A percentile compares a stretch with the other conserved stretches of the same genome.
Evolutionary conservation across 805 yeast species (phyloP).

Genomic region (Candida parachauliodes): DNA sequence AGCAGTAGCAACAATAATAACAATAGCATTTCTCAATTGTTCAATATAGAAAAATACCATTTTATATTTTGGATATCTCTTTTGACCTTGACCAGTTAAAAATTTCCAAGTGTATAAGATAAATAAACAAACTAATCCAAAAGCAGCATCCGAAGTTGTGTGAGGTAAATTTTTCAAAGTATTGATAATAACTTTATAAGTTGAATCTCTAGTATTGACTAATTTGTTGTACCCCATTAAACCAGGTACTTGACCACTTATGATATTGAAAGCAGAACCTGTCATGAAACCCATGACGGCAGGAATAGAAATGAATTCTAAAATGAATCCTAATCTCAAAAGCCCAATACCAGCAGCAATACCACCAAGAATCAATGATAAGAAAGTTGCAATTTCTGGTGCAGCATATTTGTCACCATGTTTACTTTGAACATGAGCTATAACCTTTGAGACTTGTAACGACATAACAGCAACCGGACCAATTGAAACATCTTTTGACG

Average conservation of each 20-base stretch:
- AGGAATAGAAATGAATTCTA: constrained; percentile 85
- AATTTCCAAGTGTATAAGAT: constrained; percentile 73
- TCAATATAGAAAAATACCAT: constrained; percentile 63
- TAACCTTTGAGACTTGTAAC: constrained; percentile 73
- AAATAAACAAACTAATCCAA: constrained; percentile 74
- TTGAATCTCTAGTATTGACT: constrained; percentile 70
- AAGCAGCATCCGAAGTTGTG: constrained; percentile 79
- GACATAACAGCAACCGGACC: constrained; percentile 99
- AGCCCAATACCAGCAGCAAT: constrained; percentile 81
- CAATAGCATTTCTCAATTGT: constrained; percentile 77
- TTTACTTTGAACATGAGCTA: constrained; percentile 52
- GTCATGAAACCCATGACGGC: constrained; percentile 94
- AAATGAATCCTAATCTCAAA: constrained; percentile 78
- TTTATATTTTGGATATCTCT: constrained; percentile 56
- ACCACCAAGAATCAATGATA: constrained; percentile 81
- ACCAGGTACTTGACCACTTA: constrained; percentile 81
- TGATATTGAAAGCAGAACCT: constrained; percentile 85
- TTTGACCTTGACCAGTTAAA: constrained; percentile 56
- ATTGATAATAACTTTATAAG: constrained; percentile 67
- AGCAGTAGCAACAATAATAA: constrained; percentile 77
- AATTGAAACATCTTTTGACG: constrained; percentile 91
- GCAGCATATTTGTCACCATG: constrained; percentile 46
- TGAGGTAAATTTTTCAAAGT: constrained; percentile 67
- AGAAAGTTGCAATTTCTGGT: constrained; percentile 74
- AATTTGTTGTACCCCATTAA: constrained; percentile 68